phyloP scores from a whole-genome alignment of 177 flowering plant genomes.

The Vitis hybrid region DNA sequence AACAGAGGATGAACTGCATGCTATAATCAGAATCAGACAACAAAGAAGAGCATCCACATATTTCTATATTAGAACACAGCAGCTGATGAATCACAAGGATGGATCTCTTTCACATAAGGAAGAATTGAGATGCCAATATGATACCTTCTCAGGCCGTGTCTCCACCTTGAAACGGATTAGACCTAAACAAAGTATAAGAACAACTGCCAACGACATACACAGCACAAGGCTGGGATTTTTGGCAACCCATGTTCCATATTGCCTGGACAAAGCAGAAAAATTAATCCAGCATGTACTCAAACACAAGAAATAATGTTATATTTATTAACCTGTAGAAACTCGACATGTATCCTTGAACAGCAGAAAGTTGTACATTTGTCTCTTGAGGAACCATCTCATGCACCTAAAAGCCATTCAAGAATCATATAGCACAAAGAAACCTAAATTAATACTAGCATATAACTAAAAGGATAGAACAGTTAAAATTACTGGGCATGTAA shows the following conservation, averaged over 20 bases:
- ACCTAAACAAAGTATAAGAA: constrained; percentile 73
- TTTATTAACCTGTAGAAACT: constrained; percentile 62
- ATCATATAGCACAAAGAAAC: background rate
- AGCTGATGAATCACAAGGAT: background rate
- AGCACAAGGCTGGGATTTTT: constrained; percentile 71
- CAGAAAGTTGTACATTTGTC: constrained; percentile 43
- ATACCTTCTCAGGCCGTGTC: constrained; percentile 90
- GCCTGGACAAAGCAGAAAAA: constrained; percentile 41
- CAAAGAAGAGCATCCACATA: no score
- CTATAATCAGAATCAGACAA: no score
- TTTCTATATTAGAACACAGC: background rate
- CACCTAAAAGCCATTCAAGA: constrained; percentile 32
- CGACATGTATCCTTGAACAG: constrained; percentile 74
- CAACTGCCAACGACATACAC: constrained; percentile 60
- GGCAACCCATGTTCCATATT: constrained; percentile 79
- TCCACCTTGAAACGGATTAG: constrained; percentile 76
- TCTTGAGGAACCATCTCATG: constrained; percentile 37
- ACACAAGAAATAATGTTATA: background rate
- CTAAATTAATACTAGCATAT: background rate
- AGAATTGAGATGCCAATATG: background rate
- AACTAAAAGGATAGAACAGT: background rate
- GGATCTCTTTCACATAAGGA: background rate
- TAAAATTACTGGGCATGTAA: background rate
- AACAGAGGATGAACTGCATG: no score
- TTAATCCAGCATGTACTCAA: background rate